Evolutionary conservation across 768 basidiomycete genomes (phyloP).

Genomic region (Mycena albidolilacea): DNA sequence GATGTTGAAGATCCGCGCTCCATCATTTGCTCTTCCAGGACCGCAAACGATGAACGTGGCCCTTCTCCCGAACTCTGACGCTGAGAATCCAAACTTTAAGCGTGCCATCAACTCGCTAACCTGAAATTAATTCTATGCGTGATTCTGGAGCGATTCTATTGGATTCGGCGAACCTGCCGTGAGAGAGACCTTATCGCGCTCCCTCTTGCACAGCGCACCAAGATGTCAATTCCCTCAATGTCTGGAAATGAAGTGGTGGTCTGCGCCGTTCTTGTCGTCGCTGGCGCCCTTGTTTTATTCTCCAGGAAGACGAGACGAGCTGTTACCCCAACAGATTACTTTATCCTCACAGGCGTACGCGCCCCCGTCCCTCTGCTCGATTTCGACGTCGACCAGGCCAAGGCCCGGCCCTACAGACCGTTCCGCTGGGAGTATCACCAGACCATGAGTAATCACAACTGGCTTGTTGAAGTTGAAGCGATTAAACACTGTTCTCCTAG

Average conservation of each 20-base stretch:
- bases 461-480: not conserved
- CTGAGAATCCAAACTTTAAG: not conserved
- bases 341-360: conserved; percentile 60
- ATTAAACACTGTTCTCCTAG: conserved; percentile 42
- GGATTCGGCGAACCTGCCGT: not conserved
- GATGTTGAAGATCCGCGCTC: too few species aligned
- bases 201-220: not conserved
- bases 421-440: conserved; percentile 72
- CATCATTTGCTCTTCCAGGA: too few species aligned
- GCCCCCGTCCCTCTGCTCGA: conserved; percentile 56
- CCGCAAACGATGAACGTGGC: too few species aligned
- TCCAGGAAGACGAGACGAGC: not conserved
- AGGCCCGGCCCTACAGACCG: conserved; percentile 67
- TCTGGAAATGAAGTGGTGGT: conserved; percentile 9
- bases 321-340: conserved; percentile 49
- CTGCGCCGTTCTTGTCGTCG: conserved; percentile 8
- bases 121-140: too few species aligned
- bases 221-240: conserved; percentile 2
- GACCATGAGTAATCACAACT: conserved; percentile 59
- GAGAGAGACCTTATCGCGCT: not conserved
- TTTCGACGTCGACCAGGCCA: conserved; percentile 61
- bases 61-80: too few species aligned
- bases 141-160: too few species aligned
- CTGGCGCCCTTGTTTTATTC: conserved; percentile 4
- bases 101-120: not conserved